Evolutionary conservation across 2,329 filamentous ascomycete species (phyloP), one percentile per base, ranked within the genome.

Genomic region (Epichloe hybrida): DNA sequence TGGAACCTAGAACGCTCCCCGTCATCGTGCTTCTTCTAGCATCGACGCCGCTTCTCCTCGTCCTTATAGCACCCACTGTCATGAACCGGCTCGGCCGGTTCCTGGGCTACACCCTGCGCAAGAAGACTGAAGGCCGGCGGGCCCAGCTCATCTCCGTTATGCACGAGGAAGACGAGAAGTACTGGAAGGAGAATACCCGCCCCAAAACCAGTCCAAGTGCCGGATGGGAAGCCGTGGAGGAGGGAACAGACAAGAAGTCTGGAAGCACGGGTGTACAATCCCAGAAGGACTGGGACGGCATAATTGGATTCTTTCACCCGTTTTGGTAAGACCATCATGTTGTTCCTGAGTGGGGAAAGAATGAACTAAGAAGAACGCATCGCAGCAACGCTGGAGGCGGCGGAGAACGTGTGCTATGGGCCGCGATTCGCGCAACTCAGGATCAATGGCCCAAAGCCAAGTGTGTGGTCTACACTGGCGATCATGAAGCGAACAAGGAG

Each of bases 301-400:
- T 96, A 49, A 80, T 97, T 55, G 93, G 88, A 45, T 97, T 98
- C 75, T 95, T 98, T 64, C 93, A 98, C 66, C 93, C 93, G 1
- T 98, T 96, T 66, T 97, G 93, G 87, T 91, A 72, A 56, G 76
- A 62, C 36, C 6, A 34, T 51, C 23, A 49, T 44, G 8, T 39
- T 46, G 9, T 35, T 27, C 11, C 47, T 17, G 20, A 27, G 8
- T 41, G 36, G 11, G 8, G 23, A 38, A 11, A 7, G 11, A 3
- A 17, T 34, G 5, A 23, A 34, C 39, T 42, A n/a, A 27, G 45
- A 31, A 42, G 55, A 42, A 59, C 44, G 43, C 27, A 34, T 31
- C 7, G 15, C 20, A 93, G 87, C 69, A 97, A 98, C 71, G 93
- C 93, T 48, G 93, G 93, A 50, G 93, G 93, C 31, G 93, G 93